Evolutionary conservation across 2,329 filamentous ascomycete genomes (phyloP).

Genomic region (Zelopaecilomyces penicillatus): DNA sequence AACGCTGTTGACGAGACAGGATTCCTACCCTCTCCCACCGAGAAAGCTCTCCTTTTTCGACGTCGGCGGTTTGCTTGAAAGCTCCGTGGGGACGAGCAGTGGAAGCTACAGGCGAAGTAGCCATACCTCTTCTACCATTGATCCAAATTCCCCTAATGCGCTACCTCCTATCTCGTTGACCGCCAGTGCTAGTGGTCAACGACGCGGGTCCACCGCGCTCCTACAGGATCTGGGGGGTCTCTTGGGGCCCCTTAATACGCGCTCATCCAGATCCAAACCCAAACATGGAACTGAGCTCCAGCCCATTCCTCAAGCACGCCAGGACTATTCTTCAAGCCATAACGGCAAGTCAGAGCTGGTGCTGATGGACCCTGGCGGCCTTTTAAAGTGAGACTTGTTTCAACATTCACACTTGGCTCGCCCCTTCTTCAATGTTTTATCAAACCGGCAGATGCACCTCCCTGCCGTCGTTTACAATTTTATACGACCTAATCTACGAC

Average conservation of each 20-base stretch:
- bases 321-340: slow-evolving; percentile 24
- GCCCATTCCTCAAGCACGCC: slow-evolving; percentile 34
- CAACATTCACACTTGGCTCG: too few species aligned
- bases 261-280: slow-evolving; percentile 21
- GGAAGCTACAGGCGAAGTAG: slow-evolving; percentile 32
- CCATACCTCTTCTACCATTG: slow-evolving; percentile 30
- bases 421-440: background rate
- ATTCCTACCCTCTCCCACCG: slow-evolving; percentile 10
- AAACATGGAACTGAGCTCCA: slow-evolving; percentile 36
- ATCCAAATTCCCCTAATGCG: slow-evolving; percentile 27
- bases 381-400: slow-evolving; percentile 23
- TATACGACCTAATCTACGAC: slow-evolving; percentile 8
- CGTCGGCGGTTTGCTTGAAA: slow-evolving; percentile 66
- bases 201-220: slow-evolving; percentile 48
- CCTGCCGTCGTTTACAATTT: slow-evolving; percentile 1
- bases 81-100: slow-evolving; percentile 22
- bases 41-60: slow-evolving; percentile 71
- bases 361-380: slow-evolving; percentile 32
- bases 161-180: slow-evolving; percentile 35
- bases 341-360: slow-evolving; percentile 23
- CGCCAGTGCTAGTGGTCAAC: slow-evolving; percentile 36
- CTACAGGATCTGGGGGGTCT: slow-evolving; percentile 51
- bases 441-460: slow-evolving; percentile 3
- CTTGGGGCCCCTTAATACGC: slow-evolving; percentile 33
- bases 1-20: slow-evolving; percentile 24